phyloP scores from a whole-genome alignment of 257 asterid genomes.

The Ilex aquifolium region DNA sequence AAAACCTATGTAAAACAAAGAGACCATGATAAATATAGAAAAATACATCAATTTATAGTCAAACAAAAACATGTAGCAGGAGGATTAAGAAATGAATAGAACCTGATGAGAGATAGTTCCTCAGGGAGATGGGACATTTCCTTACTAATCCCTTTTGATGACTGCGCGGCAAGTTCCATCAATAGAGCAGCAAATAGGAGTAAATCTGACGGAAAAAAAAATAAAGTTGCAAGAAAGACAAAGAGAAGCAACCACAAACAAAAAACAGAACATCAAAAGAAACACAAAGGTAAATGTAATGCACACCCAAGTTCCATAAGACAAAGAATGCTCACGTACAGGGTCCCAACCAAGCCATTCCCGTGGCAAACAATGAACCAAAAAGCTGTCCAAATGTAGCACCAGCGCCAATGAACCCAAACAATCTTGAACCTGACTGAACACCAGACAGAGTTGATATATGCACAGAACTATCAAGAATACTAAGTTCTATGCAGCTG shows the following conservation, averaged over 20 bases:
- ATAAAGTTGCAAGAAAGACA: conserved; percentile 14
- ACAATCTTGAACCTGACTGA: conserved; percentile 99
- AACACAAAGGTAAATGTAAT: conserved; percentile 1
- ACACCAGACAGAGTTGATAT: conserved; percentile 33
- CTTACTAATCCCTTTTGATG: conserved; percentile 66
- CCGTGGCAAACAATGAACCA: conserved; percentile 94
- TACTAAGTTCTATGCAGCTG: conserved; percentile 3
- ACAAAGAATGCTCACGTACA: conserved; percentile 44
- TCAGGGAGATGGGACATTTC: conserved; percentile 51
- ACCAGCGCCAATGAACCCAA: conserved; percentile 99
- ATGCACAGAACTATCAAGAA: not conserved
- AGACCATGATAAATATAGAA: no score
- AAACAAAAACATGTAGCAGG: conserved; percentile 9
- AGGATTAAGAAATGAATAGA: conserved; percentile 13
- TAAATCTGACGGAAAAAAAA: conserved; percentile 48
- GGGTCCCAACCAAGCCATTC: conserved; percentile 98
- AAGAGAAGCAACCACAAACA: not conserved
- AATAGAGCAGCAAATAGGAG: conserved; percentile 91
- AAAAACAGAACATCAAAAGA: not conserved
- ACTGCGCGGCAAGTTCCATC: conserved; percentile 92
- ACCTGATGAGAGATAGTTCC: conserved; percentile 75
- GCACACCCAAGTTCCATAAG: not conserved
- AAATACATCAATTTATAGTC: not conserved
- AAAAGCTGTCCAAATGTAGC: conserved; percentile 97
- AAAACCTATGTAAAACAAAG: no score